Conservation (phyloP, 768 basidiomycete species). For the Collybiopsis confluens region DNA sequence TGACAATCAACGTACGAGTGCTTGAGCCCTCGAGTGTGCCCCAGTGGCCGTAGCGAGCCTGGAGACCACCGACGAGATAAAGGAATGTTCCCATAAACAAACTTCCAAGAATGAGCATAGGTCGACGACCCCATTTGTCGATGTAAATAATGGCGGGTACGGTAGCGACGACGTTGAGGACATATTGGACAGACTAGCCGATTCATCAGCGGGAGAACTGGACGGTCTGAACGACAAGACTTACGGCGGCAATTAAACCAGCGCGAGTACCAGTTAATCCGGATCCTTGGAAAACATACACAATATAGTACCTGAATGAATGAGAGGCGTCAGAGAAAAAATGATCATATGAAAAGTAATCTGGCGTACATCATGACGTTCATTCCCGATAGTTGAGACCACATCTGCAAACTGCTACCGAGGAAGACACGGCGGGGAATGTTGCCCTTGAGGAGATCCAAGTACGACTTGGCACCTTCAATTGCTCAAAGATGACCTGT, state of each 20-base stretch:
- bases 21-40: conserved; percentile 39
- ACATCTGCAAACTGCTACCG: conserved; percentile 72
- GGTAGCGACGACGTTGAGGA: conserved; percentile 42
- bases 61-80: conserved; percentile 73
- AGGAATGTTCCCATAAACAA: conserved; percentile 74
- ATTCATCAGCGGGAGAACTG: neutral
- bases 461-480: conserved; percentile 67
- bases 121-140: conserved; percentile 76
- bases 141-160: conserved; percentile 58
- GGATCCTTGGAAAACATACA: conserved; percentile 75
- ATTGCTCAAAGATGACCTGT: conserved; percentile 53
- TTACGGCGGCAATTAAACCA: conserved; percentile 63
- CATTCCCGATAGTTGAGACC: conserved; percentile 75
- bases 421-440: conserved; percentile 69
- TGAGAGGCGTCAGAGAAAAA: no score
- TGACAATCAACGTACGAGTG: conserved; percentile 23
- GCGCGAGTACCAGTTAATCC: conserved; percentile 72
- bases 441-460: conserved; percentile 61
- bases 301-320: conserved; percentile 50
- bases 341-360: neutral
- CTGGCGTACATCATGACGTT: conserved; percentile 73
- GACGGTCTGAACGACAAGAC: neutral
- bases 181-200: conserved; percentile 60
- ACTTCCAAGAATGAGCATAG: conserved; percentile 65
- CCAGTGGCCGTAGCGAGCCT: conserved; percentile 65